A percentile compares a stretch with the other conserved stretches of the same genome.
phyloP scores from a whole-genome alignment of 179 eudicot species.

The Beta macrorhiza region DNA sequence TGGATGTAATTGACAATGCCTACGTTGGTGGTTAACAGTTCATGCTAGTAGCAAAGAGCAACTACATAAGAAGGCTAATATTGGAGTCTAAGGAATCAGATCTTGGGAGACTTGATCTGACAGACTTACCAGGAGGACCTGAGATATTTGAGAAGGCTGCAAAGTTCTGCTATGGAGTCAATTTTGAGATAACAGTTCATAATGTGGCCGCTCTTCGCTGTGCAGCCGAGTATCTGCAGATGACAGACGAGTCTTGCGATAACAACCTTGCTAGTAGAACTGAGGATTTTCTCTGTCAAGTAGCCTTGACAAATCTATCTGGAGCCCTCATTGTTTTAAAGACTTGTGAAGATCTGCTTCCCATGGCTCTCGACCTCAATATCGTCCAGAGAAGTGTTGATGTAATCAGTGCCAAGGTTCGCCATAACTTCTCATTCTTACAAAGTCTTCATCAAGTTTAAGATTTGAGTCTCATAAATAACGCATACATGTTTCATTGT shows the following conservation, averaged over 20 bases:
- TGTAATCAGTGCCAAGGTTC: constrained; percentile 62
- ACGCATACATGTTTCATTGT: neutral
- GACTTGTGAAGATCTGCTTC: constrained; percentile 70
- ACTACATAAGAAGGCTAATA: constrained; percentile 66
- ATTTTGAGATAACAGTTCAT: constrained; percentile 87
- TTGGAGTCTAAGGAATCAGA: constrained; percentile 68
- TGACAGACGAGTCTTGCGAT: constrained; percentile 76
- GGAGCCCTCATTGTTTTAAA: constrained; percentile 73
- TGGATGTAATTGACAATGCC: neutral
- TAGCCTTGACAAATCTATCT: constrained; percentile 67
- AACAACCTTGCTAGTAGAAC: constrained; percentile 78
- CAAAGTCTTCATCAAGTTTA: neutral
- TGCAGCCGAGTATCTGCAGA: constrained; percentile 84
- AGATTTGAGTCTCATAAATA: too few species aligned
- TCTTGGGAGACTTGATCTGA: constrained; percentile 51
- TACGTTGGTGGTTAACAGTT: constrained; percentile 47
- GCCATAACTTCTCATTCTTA: neutral
- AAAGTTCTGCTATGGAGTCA: constrained; percentile 89
- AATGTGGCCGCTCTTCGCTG: constrained; percentile 86
- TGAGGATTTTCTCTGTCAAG: constrained; percentile 76
- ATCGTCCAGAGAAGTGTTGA: constrained; percentile 71
- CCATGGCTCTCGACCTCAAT: constrained; percentile 56
- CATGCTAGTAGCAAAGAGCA: constrained; percentile 94
- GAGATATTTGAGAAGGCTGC: constrained; percentile 87
- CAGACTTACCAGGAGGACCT: constrained; percentile 86